Evolutionary conservation across 140 eudicot genomes (phyloP), one percentile per base, ranked within the genome.

Genomic region (Stevia rebaudiana): DNA sequence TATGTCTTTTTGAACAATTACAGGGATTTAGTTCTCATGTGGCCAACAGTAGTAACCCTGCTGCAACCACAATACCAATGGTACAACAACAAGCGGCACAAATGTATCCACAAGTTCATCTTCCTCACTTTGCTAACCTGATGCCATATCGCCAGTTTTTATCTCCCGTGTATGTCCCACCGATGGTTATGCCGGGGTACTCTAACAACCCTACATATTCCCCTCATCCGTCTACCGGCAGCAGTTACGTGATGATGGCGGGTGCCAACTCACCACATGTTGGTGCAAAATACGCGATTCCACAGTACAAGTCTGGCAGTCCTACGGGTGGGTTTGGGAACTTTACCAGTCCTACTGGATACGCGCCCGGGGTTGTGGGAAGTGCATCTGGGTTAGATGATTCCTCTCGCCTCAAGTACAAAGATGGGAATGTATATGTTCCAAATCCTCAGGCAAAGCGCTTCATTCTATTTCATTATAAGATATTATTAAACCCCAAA

Each of bases 121-220:
- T 86, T 61, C 79, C 91, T 24, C 97, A 76, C 77, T 90, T 56
- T 59, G 79, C 95, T 10, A 88, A 88, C 63, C 67, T 81, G 0
- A 84, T 87, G 94, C 96, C 90, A n/a, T 87, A 82, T 24, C 98
- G 95, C 62, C 98, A 91, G 68, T 82, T 74, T 50, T 16, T 87
- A 31, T 78, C 98, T 61, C 98, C 95, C 22, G 78, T 90, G 3
- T 91, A 87, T 53, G 95, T 91, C 49, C 98, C 98, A 8, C 98
- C 94, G 53, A 87, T 91, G 86, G 90, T 84, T 11, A 80, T 87
- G 80, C 94, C 90, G 15, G 91, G 94, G 41, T 91, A 82, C 79
- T 79, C 96, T 17, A 83, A 69, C 66, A 91, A 78, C 58, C 82
- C 91, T 70, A 74, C 94, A 10, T 78, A 79, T 71, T 77, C 81